These are phyloP conservation scores for Sesbania bispinosa DNA, from an alignment of 306 rosid species.

Conservation along the genomic window DNA sequence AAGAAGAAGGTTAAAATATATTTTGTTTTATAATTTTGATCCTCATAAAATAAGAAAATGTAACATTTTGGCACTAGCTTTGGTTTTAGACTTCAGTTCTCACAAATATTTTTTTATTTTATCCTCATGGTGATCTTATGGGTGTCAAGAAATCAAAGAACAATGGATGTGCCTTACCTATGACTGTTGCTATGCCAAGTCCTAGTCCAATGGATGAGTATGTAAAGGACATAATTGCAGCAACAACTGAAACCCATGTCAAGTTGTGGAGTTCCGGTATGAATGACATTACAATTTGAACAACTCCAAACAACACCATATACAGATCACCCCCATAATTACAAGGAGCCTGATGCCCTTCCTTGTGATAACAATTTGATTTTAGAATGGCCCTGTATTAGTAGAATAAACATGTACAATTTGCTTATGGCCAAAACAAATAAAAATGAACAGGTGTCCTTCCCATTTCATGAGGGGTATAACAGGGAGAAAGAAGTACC, in stretches of 20 bases:
- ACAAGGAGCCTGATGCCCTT: constrained; percentile 64
- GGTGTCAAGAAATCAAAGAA: too few species aligned
- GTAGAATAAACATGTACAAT: neutral
- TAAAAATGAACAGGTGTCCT: neutral
- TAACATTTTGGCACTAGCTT: too few species aligned
- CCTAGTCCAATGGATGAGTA: constrained; percentile 25
- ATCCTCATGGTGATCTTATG: too few species aligned
- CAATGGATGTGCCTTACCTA: too few species aligned
- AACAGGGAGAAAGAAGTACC: constrained; percentile 36
- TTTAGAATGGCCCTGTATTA: constrained; percentile 51
- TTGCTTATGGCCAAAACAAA: neutral
- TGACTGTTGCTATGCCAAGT: constrained; percentile 48
- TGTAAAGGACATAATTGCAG: constrained; percentile 65
- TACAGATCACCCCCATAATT: constrained; percentile 32
- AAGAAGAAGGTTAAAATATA: too few species aligned
- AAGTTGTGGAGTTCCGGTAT: constrained; percentile 73
- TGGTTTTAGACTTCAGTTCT: too few species aligned
- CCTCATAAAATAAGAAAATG: too few species aligned
- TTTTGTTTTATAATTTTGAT: too few species aligned
- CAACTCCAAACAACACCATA: constrained; percentile 54
- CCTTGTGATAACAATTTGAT: constrained; percentile 56
- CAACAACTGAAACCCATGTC: constrained; percentile 58
- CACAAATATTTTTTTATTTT: too few species aligned
- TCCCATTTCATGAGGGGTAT: neutral
- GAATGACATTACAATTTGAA: constrained; percentile 59